Percentiles rank a stretch among this genome's conserved stretches.
Conservation (phyloP, 2,329 filamentous ascomycete genomes). For the Arachnomyces sp. region DNA sequence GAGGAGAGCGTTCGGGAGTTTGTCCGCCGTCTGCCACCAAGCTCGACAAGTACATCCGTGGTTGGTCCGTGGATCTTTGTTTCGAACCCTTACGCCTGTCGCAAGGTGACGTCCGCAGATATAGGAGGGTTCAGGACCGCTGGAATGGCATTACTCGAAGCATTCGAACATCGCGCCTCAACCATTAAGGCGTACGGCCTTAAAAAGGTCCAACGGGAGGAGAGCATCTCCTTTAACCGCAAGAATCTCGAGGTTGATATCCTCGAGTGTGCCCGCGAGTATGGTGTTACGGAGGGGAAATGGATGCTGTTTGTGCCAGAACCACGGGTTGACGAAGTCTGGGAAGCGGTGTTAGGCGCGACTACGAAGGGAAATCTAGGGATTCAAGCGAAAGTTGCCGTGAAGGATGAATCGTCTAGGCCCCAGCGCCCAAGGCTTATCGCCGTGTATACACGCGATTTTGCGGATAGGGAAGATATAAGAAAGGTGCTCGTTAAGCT, state of each 20-base stretch:
- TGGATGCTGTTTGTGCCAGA: slow-evolving; percentile 26
- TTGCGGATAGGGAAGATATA: slow-evolving; percentile 60
- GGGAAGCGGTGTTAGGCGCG: slow-evolving; percentile 58
- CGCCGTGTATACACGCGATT: slow-evolving; percentile 72
- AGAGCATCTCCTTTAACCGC: slow-evolving; percentile 34
- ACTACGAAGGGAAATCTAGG: slow-evolving; percentile 64
- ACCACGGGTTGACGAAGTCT: slow-evolving; percentile 19
- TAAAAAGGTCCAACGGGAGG: slow-evolving; percentile 24
- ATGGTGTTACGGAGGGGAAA: slow-evolving; percentile 57
- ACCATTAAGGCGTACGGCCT: slow-evolving; percentile 43
- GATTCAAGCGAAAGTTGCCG: slow-evolving; percentile 63
- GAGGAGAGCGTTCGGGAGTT: slow-evolving; percentile 63
- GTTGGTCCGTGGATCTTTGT: slow-evolving; percentile 63
- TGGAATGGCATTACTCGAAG: slow-evolving; percentile 48
- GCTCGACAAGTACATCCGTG: slow-evolving; percentile 44
- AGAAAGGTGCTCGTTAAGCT: slow-evolving; percentile 57
- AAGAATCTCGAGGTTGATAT: slow-evolving; percentile 47
- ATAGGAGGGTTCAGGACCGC: slow-evolving; percentile 43
- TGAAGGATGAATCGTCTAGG: slow-evolving; percentile 33
- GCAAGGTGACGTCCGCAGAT: slow-evolving; percentile 34
- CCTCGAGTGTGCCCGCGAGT: slow-evolving; percentile 50
- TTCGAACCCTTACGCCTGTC: slow-evolving; percentile 48
- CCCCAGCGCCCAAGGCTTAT: slow-evolving; percentile 46
- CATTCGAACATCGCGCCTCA: slow-evolving; percentile 38
- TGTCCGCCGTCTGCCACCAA: slow-evolving; percentile 58